phyloP scores from a whole-genome alignment of 768 basidiomycete species.

The Leccinum obscurum region DNA sequence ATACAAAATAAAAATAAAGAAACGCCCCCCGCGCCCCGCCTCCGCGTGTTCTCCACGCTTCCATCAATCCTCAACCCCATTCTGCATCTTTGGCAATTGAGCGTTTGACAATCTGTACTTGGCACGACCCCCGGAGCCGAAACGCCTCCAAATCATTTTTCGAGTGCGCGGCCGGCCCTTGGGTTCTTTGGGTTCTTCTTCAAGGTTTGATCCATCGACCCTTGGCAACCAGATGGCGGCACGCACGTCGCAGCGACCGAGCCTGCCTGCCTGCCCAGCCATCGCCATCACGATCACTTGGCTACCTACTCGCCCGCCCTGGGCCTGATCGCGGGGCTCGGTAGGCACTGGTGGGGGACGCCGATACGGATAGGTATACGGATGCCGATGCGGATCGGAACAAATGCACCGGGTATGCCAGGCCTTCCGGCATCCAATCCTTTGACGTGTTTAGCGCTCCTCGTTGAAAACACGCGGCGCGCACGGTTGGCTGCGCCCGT shows the following conservation, averaged over 20 bases:
- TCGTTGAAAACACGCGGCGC: constrained; percentile 29
- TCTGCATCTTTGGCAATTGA: background rate
- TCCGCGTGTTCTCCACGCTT: background rate
- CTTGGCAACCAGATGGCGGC: background rate
- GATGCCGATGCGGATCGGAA: background rate
- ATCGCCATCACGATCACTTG: background rate
- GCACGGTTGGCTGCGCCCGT: constrained; percentile 4
- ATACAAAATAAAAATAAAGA: background rate
- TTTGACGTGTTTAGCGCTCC: constrained; percentile 9
- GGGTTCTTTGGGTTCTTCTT: background rate
- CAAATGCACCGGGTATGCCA: background rate
- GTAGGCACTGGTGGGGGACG: background rate
- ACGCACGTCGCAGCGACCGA: background rate
- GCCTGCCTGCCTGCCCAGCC: background rate
- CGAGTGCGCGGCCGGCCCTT: background rate
- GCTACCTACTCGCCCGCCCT: background rate
- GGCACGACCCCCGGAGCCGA: background rate
- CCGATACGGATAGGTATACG: background rate
- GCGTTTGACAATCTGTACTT: background rate
- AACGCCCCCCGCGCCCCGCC: background rate
- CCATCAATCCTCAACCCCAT: background rate
- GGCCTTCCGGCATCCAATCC: background rate
- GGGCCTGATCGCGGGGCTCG: background rate
- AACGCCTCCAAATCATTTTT: background rate
- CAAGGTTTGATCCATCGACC: background rate